These are phyloP conservation scores for Naganishia onofrii DNA, from an alignment of 768 basidiomycete genomes.

Conservation along the genomic window DNA sequence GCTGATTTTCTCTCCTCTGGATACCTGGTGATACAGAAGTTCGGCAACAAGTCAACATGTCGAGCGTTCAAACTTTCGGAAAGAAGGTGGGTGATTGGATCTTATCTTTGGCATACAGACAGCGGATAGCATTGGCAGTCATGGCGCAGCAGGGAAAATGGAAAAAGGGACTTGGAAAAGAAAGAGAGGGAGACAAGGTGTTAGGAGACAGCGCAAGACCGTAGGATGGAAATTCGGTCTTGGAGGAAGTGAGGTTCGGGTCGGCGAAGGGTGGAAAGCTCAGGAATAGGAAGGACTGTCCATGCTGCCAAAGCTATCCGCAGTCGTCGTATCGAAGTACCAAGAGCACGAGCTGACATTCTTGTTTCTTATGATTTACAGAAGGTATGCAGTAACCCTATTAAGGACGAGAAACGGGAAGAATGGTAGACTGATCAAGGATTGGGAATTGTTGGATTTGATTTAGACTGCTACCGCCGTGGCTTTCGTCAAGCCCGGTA, in stretches of 20 bases:
- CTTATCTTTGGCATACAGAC: not conserved
- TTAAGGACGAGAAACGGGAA: not conserved
- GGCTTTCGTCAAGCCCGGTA: slow-evolving; percentile 92
- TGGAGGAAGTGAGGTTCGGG: not conserved
- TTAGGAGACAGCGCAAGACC: not conserved
- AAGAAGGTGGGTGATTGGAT: slow-evolving; percentile 66
- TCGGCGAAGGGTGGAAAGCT: not conserved
- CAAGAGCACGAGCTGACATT: slow-evolving; percentile 37
- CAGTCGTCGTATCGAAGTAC: slow-evolving; percentile 60
- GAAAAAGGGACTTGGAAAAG: not conserved
- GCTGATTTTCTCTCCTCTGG: not conserved
- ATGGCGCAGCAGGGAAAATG: not conserved
- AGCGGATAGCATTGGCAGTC: slow-evolving; percentile 11
- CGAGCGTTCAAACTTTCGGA: slow-evolving; percentile 96
- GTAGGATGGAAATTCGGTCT: not conserved
- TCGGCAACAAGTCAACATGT: slow-evolving; percentile 43
- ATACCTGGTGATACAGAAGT: slow-evolving; percentile 19
- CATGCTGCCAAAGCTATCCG: not conserved
- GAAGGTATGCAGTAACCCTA: slow-evolving; percentile 14
- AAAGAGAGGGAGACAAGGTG: not conserved
- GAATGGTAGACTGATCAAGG: slow-evolving; percentile 16
- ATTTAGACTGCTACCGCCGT: slow-evolving; percentile 95
- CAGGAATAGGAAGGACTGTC: not conserved
- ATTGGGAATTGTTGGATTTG: slow-evolving; percentile 2
- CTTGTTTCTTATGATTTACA: slow-evolving; percentile 4